These are phyloP conservation scores for Emericellopsis cladophorae DNA, from an alignment of 2,329 filamentous ascomycete genomes.

Conservation along the genomic window DNA sequence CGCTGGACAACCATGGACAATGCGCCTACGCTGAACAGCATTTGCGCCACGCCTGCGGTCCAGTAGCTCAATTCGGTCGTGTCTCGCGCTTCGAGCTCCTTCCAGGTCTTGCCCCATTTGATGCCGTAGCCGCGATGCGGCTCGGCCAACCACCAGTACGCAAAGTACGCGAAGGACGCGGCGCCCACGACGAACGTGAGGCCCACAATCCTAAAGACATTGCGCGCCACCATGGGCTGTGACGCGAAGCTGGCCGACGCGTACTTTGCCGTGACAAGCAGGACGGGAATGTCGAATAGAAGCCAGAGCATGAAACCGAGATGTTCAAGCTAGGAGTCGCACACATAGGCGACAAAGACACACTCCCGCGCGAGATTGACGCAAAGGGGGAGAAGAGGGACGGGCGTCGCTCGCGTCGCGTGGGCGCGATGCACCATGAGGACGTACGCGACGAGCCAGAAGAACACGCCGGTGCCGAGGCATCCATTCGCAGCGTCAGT, in stretches of 20 bases:
- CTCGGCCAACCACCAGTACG: slow-evolving; percentile 31
- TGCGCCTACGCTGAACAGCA: slow-evolving; percentile 23
- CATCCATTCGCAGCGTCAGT: slow-evolving; percentile 19
- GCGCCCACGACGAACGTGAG: slow-evolving; percentile 21
- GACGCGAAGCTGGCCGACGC: slow-evolving; percentile 27
- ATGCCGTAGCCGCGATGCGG: slow-evolving; percentile 25
- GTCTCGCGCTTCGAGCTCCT: slow-evolving; percentile 26
- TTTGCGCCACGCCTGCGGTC: slow-evolving; percentile 30
- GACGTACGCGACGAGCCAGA: slow-evolving; percentile 30
- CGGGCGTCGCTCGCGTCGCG: slow-evolving; percentile 32
- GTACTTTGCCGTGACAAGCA: slow-evolving; percentile 31
- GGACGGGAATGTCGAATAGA: slow-evolving; percentile 31
- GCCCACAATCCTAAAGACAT: slow-evolving; percentile 23
- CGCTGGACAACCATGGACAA: slow-evolving; percentile 30
- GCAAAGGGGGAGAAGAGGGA: slow-evolving; percentile 33
- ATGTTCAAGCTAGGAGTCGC: slow-evolving; percentile 27
- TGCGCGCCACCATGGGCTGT: slow-evolving; percentile 25
- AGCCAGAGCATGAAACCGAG: slow-evolving; percentile 34
- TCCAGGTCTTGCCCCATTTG: slow-evolving; percentile 31
- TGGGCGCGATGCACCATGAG: slow-evolving; percentile 32
- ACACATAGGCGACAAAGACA: slow-evolving; percentile 32
- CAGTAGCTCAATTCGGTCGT: slow-evolving; percentile 36
- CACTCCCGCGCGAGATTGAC: slow-evolving; percentile 40
- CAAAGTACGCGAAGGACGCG: slow-evolving; percentile 26
- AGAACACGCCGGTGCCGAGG: slow-evolving; percentile 21